A percentile compares a stretch with the other conserved stretches of the same genome.
Evolutionary conservation across 2,329 filamentous ascomycete species (phyloP).

Genomic region (Cladophialophora psammophila): DNA sequence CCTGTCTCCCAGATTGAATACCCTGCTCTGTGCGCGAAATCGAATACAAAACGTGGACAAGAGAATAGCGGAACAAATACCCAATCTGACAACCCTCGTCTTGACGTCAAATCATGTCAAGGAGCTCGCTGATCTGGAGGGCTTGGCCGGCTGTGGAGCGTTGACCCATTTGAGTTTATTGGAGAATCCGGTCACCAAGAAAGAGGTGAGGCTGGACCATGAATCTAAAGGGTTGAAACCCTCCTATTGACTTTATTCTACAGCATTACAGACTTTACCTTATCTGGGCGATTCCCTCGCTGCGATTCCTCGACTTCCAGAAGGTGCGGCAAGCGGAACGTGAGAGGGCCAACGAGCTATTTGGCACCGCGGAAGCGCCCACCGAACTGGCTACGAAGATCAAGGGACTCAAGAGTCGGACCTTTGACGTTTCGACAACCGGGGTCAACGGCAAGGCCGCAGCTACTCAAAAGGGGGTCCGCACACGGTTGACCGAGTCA

Average conservation of each 20-base stretch:
- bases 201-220: conserved; percentile 75
- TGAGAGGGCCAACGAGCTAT: conserved; percentile 76
- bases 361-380: conserved; percentile 79
- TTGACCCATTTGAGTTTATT: conserved; percentile 81
- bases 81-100: conserved; percentile 81
- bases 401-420: conserved; percentile 81
- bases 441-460: conserved; percentile 53
- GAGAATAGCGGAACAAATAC: conserved; percentile 75
- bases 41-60: conserved; percentile 83
- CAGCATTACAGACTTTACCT: conserved; percentile 93
- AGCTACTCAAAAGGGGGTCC: conserved; percentile 67
- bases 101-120: conserved; percentile 81
- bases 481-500: conserved; percentile 83
- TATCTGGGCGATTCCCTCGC: conserved; percentile 81
- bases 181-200: conserved; percentile 89
- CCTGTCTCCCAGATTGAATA: conserved; percentile 84
- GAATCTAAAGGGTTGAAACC: not conserved
- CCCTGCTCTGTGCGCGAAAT: conserved; percentile 88
- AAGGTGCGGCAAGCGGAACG: conserved; percentile 91
- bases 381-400: conserved; percentile 84
- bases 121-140: conserved; percentile 87
- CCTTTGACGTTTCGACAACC: conserved; percentile 62
- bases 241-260: conserved; percentile 6
- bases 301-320: conserved; percentile 90
- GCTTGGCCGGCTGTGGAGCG: conserved; percentile 71